Evolutionary conservation across 768 basidiomycete genomes (phyloP).

Genomic region (Boletus barrowsii): DNA sequence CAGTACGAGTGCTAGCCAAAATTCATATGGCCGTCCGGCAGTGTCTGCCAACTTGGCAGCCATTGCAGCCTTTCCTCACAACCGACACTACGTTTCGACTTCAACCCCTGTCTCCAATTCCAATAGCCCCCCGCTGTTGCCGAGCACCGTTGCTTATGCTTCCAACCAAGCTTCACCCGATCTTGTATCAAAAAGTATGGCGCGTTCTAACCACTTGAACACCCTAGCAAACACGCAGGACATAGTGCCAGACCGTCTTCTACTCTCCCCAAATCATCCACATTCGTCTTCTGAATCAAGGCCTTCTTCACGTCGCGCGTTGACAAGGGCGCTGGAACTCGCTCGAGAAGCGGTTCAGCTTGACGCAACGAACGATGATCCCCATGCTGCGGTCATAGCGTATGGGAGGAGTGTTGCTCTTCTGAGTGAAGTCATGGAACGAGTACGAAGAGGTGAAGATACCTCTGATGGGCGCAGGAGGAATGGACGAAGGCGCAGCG

Average conservation of each 20-base stretch:
- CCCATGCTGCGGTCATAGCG: conserved; percentile 83
- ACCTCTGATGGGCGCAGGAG: conserved; percentile 62
- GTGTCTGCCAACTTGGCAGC: conserved; percentile 53
- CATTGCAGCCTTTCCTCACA: conserved; percentile 60
- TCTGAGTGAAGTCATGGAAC: conserved; percentile 89
- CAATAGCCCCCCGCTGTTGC: conserved; percentile 27
- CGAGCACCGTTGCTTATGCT: conserved; percentile 28
- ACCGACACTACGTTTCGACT: conserved; percentile 36
- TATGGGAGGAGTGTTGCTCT: conserved; percentile 85
- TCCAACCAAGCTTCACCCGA: conserved; percentile 51
- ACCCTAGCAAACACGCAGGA: conserved; percentile 35
- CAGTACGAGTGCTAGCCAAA: conserved; percentile 35
- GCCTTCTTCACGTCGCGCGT: conserved; percentile 77
- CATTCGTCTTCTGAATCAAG: conserved; percentile 45
- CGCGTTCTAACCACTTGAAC: conserved; percentile 29
- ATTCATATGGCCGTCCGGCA: conserved; percentile 31
- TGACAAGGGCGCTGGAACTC: conserved; percentile 82
- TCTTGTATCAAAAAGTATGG: conserved; percentile 53
- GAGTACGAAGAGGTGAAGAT: conserved; percentile 83
- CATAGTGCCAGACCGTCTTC: conserved; percentile 40
- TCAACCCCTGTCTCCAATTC: conserved; percentile 23
- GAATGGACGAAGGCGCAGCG: conserved; percentile 66
- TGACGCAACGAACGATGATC: conserved; percentile 85
- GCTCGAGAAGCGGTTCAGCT: conserved; percentile 88
- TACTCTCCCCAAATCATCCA: conserved; percentile 44